Evolutionary conservation across 139 green algal species (phyloP).

Genomic region (Diplosphaera chodatii): DNA sequence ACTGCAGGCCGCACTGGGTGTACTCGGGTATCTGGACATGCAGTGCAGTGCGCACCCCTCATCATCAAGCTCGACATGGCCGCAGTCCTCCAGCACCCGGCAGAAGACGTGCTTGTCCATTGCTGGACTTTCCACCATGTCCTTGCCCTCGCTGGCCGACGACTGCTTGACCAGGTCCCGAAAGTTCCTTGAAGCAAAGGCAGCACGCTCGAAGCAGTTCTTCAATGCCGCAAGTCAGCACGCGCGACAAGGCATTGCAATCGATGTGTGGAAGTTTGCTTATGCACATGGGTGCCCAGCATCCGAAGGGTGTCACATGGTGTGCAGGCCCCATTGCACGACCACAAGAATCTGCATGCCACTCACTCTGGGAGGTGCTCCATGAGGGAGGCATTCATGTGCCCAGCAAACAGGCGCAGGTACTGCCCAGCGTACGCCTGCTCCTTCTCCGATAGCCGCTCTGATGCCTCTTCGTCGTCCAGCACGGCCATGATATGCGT

Average conservation of each 20-base stretch:
- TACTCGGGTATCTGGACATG: too few relatives aligned
- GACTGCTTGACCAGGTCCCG: conserved; percentile 31
- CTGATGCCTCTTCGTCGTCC: conserved; percentile 18
- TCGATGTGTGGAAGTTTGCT: too few relatives aligned
- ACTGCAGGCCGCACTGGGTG: too few relatives aligned
- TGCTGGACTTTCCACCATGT: conserved; percentile 38
- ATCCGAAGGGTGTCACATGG: too few relatives aligned
- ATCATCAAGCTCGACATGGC: conserved; percentile 34
- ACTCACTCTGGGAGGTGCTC: not conserved
- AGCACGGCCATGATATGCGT: conserved; percentile 35
- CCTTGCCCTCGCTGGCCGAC: conserved; percentile 18
- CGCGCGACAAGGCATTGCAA: too few relatives aligned
- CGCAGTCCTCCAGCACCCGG: conserved; percentile 34
- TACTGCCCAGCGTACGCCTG: conserved; percentile 24
- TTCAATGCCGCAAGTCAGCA: too few relatives aligned
- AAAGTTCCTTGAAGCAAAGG: conserved; percentile 26
- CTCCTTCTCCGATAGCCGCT: conserved; percentile 28
- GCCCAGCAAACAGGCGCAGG: not conserved
- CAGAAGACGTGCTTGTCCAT: conserved; percentile 42
- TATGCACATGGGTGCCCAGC: too few relatives aligned
- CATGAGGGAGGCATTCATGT: not conserved
- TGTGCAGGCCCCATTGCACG: too few relatives aligned
- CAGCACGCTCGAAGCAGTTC: too few relatives aligned
- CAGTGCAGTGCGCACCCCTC: conserved; percentile 31
- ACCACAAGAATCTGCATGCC: too few relatives aligned